Percentiles rank a stretch among this genome's conserved stretches.
Conservation (phyloP, 768 basidiomycete species). For the Leccinum longicurvipes region DNA sequence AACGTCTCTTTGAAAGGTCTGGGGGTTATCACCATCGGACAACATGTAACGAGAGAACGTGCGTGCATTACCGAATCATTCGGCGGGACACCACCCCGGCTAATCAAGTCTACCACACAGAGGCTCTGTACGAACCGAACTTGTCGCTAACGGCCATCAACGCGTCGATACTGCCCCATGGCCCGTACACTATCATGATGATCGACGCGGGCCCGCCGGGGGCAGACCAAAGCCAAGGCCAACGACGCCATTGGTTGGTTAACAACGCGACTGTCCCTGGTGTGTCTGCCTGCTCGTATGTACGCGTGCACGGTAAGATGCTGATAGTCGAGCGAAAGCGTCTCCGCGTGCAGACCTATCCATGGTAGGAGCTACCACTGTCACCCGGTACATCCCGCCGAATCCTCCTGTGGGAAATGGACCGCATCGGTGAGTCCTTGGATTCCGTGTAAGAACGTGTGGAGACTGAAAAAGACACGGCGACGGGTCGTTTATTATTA, state of each 20-base stretch:
- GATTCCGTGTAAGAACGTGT: background rate
- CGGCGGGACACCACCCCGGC: background rate
- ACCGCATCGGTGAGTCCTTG: conserved; percentile 60
- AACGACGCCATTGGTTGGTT: conserved; percentile 79
- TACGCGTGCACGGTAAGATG: background rate
- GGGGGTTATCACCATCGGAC: conserved; percentile 54
- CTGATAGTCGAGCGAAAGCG: background rate
- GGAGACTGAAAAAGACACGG: background rate
- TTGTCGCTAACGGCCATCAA: conserved; percentile 51
- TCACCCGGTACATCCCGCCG: conserved; percentile 72
- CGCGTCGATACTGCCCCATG: conserved; percentile 42
- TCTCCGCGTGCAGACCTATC: conserved; percentile 37
- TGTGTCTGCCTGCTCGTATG: conserved; percentile 22
- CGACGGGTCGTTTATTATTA: background rate
- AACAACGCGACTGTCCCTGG: conserved; percentile 56
- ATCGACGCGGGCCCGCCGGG: conserved; percentile 72
- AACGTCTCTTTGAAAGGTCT: conserved; percentile 47
- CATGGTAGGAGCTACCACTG: conserved; percentile 41
- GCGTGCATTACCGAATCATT: conserved; percentile 27
- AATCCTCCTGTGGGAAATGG: conserved; percentile 67
- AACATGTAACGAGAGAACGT: conserved; percentile 55
- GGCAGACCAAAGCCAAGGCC: conserved; percentile 50
- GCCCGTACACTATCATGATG: conserved; percentile 68
- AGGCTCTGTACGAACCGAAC: conserved; percentile 51
- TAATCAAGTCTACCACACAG: conserved; percentile 34